These are phyloP conservation scores for Crithidia bombi DNA, from an alignment of 208 protist species.

Conservation along the genomic window DNA sequence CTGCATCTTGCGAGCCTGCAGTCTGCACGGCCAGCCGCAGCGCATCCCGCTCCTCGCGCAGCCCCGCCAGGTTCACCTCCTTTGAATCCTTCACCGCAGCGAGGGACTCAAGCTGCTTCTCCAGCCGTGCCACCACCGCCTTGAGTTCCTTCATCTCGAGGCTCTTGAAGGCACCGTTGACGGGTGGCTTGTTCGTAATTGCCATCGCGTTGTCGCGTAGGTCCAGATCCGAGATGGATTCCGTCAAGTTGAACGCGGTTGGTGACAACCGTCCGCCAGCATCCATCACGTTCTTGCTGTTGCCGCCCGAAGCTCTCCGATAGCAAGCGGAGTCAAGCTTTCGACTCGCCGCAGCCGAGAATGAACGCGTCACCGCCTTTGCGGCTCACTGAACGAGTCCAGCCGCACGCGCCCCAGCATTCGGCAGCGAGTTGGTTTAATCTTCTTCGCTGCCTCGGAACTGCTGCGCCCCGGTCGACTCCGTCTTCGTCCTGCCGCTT, in stretches of 20 bases:
- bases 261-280: slow-evolving; percentile 91
- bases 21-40: slow-evolving; percentile 44
- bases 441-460: slow-evolving; percentile 92
- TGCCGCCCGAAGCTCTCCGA: slow-evolving; percentile 92
- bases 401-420: slow-evolving; percentile 82
- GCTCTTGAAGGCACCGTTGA: slow-evolving; percentile 66
- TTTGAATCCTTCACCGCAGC: slow-evolving; percentile 38
- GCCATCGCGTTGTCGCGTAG: slow-evolving; percentile 86
- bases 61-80: slow-evolving; percentile 34
- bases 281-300: slow-evolving; percentile 94
- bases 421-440: slow-evolving; percentile 88
- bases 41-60: slow-evolving; percentile 55
- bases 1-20: slow-evolving; percentile 33
- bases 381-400: slow-evolving; percentile 83
- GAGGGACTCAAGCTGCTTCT: slow-evolving; percentile 53
- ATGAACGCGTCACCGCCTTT: slow-evolving; percentile 70
- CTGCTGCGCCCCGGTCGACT: slow-evolving; percentile 68
- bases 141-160: slow-evolving; percentile 82
- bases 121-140: slow-evolving; percentile 43
- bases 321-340: slow-evolving; percentile 91
- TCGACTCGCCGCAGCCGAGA: slow-evolving; percentile 83
- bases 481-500: slow-evolving; percentile 87
- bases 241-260: slow-evolving; percentile 75
- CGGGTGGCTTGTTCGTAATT: slow-evolving; percentile 78
- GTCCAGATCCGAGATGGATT: slow-evolving; percentile 86